These are phyloP conservation scores for Penicillium coprophilum DNA, from an alignment of 495 filamentous ascomycete species.

Conservation along the genomic window DNA sequence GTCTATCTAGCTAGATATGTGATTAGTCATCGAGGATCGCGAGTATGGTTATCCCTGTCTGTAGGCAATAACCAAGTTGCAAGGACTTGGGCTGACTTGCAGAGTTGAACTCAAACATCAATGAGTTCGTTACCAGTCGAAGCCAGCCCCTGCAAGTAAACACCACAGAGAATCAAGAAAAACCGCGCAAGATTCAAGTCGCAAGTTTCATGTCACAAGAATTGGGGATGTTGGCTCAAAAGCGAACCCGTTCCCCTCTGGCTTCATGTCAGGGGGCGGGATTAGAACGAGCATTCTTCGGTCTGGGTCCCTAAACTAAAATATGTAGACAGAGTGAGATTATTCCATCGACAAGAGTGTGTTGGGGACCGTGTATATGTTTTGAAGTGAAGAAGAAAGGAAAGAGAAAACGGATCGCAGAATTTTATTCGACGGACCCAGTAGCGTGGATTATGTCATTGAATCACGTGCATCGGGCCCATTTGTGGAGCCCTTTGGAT, in stretches of 20 bases:
- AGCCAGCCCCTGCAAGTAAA: background rate
- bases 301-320: constrained; percentile 50
- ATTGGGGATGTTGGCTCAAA: constrained; percentile 45
- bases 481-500: background rate
- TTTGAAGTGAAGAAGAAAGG: constrained; percentile 29
- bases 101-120: constrained; percentile 5
- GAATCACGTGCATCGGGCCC: background rate
- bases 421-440: constrained; percentile 20
- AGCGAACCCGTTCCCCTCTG: constrained; percentile 50
- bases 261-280: constrained; percentile 37
- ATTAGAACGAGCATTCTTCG: constrained; percentile 51
- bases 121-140: background rate
- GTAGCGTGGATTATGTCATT: constrained; percentile 11
- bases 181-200: background rate
- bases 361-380: constrained; percentile 36
- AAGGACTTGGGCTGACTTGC: background rate
- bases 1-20: constrained; percentile 2
- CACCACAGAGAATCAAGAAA: background rate
- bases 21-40: constrained; percentile 1
- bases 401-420: constrained; percentile 14
- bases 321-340: constrained; percentile 38
- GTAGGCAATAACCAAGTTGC: background rate
- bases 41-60: constrained; percentile 3
- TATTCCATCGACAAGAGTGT: constrained; percentile 45
- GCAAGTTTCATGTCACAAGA: background rate